Evolutionary conservation across 75 land plant species (phyloP).

Genomic region (Cupressus sempervirens): DNA sequence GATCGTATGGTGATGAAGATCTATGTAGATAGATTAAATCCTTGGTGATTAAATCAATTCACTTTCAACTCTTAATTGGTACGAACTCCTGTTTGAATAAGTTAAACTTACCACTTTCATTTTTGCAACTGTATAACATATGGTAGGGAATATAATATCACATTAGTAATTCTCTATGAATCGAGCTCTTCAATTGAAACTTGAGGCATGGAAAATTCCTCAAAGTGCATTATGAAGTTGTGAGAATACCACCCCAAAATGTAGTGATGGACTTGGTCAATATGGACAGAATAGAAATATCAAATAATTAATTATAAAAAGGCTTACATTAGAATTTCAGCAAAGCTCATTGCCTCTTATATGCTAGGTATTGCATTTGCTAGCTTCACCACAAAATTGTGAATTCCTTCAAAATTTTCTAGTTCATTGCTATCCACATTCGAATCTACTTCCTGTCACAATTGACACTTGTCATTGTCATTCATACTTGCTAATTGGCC

Average conservation of each 20-base stretch:
- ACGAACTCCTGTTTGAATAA: too few relatives aligned
- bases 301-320: not conserved
- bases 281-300: not conserved
- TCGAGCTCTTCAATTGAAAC: too few relatives aligned
- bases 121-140: too few relatives aligned
- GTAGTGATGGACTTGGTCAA: too few relatives aligned
- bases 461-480: not conserved
- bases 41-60: not conserved
- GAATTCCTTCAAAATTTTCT: constrained; percentile 61
- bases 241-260: too few relatives aligned
- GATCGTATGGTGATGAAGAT: not conserved
- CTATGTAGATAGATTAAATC: not conserved
- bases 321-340: constrained; percentile 87
- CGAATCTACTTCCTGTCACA: constrained; percentile 86
- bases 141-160: too few relatives aligned
- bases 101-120: too few relatives aligned
- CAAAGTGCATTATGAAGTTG: too few relatives aligned
- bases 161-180: too few relatives aligned
- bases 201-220: too few relatives aligned
- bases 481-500: not conserved
- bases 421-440: constrained; percentile 76
- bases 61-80: not conserved
- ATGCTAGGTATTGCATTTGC: constrained; percentile 97
- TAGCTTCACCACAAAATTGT: constrained; percentile 67
- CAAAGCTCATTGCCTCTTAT: constrained; percentile 98